Conservation (phyloP, 768 basidiomycete species). For the Xerocomus potaroensis region DNA sequence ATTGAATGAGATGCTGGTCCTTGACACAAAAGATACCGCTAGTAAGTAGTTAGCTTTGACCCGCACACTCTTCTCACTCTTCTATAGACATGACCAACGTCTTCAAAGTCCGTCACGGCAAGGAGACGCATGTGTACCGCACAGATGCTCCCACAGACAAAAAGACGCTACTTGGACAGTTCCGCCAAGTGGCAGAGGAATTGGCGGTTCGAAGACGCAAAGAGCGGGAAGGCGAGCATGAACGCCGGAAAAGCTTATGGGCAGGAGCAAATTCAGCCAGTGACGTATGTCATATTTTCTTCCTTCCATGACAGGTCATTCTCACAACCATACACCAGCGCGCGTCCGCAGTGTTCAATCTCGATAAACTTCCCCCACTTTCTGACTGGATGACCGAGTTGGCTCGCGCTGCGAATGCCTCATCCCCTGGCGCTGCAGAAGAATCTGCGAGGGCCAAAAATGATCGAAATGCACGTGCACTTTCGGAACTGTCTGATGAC, state of each 20-base stretch:
- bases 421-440: constrained; percentile 25
- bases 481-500: constrained; percentile 88
- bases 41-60: constrained; percentile 50
- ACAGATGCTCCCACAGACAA: constrained; percentile 82
- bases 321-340: constrained; percentile 24
- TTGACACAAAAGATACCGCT: constrained; percentile 93
- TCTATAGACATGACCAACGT: constrained; percentile 84
- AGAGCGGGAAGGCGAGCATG: constrained; percentile 91
- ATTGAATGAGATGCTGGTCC: constrained; percentile 87
- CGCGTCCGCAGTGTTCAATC: constrained; percentile 30
- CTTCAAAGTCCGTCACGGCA: constrained; percentile 89
- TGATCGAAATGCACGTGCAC: constrained; percentile 81
- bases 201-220: constrained; percentile 83
- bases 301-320: background rate
- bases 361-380: constrained; percentile 48
- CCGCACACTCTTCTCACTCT: constrained; percentile 1
- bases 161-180: constrained; percentile 76
- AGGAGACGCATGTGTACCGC: constrained; percentile 93
- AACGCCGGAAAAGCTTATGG: constrained; percentile 78
- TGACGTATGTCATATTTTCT: constrained; percentile 37
- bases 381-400: constrained; percentile 79
- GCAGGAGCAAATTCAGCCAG: constrained; percentile 39
- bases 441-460: constrained; percentile 66
- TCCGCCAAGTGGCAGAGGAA: constrained; percentile 92
- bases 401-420: constrained; percentile 47